Percentiles rank a stretch among this genome's conserved stretches.
These are phyloP conservation scores for Phyllosticta ampelicida DNA, from an alignment of 2,329 filamentous ascomycete species.

Conservation along the genomic window DNA sequence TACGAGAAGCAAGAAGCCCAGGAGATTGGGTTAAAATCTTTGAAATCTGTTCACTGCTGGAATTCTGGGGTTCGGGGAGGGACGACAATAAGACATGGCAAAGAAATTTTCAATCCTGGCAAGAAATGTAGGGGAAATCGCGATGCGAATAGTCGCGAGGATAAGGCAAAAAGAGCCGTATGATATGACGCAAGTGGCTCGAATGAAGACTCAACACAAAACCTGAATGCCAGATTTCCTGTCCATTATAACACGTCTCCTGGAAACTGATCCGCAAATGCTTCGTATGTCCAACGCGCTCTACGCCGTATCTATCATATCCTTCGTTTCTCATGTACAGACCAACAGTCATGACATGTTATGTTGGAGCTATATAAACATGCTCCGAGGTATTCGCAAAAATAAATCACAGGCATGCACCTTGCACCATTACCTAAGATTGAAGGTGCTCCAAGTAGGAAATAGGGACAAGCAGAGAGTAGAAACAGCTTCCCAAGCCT, in stretches of 20 bases:
- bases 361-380: background rate
- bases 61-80: background rate
- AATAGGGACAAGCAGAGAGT: background rate
- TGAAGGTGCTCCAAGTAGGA: background rate
- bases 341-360: background rate
- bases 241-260: background rate
- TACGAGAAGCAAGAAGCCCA: slow-evolving; percentile 71
- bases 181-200: background rate
- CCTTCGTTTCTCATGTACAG: background rate
- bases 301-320: background rate
- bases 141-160: background rate
- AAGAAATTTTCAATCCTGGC: too few species aligned
- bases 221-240: background rate
- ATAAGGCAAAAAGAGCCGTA: background rate
- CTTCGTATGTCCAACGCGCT: background rate
- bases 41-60: too few species aligned
- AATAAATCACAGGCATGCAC: background rate
- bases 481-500: background rate
- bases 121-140: too few species aligned
- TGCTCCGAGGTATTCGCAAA: background rate
- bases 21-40: slow-evolving; percentile 55
- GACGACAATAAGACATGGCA: too few species aligned
- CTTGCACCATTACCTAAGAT: background rate
- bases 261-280: background rate
- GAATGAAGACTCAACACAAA: background rate